Evolutionary conservation across 306 rosid species (phyloP).

Genomic region (Vigna radiata): DNA sequence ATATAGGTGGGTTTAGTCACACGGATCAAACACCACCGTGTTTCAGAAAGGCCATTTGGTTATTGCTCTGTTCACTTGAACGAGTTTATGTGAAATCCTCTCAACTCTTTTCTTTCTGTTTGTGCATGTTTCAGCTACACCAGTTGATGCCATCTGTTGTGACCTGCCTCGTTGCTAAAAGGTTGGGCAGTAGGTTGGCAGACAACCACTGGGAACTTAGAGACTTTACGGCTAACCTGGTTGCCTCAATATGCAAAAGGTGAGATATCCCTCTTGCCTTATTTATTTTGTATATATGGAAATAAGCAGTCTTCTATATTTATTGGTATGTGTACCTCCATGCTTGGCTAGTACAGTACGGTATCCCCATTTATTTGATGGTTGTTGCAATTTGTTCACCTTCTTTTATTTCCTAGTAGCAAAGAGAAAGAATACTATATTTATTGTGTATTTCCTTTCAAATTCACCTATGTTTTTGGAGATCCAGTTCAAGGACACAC

Average conservation of each 20-base stretch:
- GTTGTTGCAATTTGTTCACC: slow-evolving; percentile 12
- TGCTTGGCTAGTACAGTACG: background rate
- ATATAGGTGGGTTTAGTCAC: background rate
- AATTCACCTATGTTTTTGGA: slow-evolving; percentile 27
- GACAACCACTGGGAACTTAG: slow-evolving; percentile 91
- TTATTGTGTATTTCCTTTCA: slow-evolving; percentile 2
- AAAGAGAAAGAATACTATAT: slow-evolving; percentile 6
- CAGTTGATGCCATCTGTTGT: slow-evolving; percentile 97
- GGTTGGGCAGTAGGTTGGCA: slow-evolving; percentile 80
- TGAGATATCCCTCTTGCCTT: slow-evolving; percentile 47
- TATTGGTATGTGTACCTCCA: background rate
- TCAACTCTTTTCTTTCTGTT: slow-evolving; percentile 14
- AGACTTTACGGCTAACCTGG: slow-evolving; percentile 80
- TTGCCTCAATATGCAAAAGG: slow-evolving; percentile 90
- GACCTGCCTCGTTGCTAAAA: slow-evolving; percentile 86
- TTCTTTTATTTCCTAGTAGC: slow-evolving; percentile 17
- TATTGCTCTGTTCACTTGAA: background rate
- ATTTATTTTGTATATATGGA: slow-evolving; percentile 35
- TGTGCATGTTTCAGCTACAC: slow-evolving; percentile 65
- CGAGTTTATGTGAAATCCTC: slow-evolving; percentile 18
- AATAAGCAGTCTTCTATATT: slow-evolving; percentile 13
- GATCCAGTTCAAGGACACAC: slow-evolving; percentile 14
- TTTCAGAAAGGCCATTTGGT: background rate
- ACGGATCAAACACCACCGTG: background rate
- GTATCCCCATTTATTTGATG: slow-evolving; percentile 19